These are phyloP conservation scores for Verticillium nubilum DNA, from an alignment of 2,329 filamentous ascomycete genomes.

Conservation along the genomic window DNA sequence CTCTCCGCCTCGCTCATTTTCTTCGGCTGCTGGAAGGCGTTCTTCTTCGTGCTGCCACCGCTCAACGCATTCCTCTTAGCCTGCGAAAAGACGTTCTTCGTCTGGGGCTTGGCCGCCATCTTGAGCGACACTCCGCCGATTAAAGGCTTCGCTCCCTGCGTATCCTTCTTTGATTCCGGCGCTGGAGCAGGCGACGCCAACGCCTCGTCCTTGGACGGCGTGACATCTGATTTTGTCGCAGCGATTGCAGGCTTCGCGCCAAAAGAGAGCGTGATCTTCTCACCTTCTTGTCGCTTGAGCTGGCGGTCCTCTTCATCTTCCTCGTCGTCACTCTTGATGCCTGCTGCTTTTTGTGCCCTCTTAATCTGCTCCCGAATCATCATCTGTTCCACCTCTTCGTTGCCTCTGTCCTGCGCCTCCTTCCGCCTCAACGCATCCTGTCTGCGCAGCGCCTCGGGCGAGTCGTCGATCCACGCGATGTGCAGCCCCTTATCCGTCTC, in stretches of 20 bases:
- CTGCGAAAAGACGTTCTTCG: slow-evolving; percentile 70
- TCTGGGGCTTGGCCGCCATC: slow-evolving; percentile 56
- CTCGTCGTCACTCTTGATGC: slow-evolving; percentile 35
- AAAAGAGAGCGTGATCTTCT: slow-evolving; percentile 70
- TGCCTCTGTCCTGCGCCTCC: slow-evolving; percentile 82
- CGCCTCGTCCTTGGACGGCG: slow-evolving; percentile 9
- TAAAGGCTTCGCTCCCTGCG: slow-evolving; percentile 5
- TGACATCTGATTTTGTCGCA: slow-evolving; percentile 11
- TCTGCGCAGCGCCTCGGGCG: slow-evolving; percentile 73
- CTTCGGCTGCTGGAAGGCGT: slow-evolving; percentile 56
- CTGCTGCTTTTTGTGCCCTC: slow-evolving; percentile 60
- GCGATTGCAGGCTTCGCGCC: slow-evolving; percentile 35
- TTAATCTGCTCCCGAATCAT: slow-evolving; percentile 80
- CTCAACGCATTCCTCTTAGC: slow-evolving; percentile 64
- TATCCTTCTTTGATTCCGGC: slow-evolving; percentile 5
- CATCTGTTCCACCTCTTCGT: slow-evolving; percentile 82
- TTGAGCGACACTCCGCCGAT: slow-evolving; percentile 55
- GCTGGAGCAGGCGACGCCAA: slow-evolving; percentile 13
- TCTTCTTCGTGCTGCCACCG: slow-evolving; percentile 51
- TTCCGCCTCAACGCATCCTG: slow-evolving; percentile 78
- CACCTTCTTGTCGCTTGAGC: slow-evolving; percentile 61
- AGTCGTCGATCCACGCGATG: slow-evolving; percentile 88
- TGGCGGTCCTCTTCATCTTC: slow-evolving; percentile 36
- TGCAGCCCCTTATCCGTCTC: slow-evolving; percentile 76
- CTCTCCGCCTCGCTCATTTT: slow-evolving; percentile 85